A percentile compares a stretch with the other conserved stretches of the same genome.
These are phyloP conservation scores for Aaosphaeria pasadenensis DNA, from an alignment of 2,329 filamentous ascomycete genomes.

Conservation along the genomic window DNA sequence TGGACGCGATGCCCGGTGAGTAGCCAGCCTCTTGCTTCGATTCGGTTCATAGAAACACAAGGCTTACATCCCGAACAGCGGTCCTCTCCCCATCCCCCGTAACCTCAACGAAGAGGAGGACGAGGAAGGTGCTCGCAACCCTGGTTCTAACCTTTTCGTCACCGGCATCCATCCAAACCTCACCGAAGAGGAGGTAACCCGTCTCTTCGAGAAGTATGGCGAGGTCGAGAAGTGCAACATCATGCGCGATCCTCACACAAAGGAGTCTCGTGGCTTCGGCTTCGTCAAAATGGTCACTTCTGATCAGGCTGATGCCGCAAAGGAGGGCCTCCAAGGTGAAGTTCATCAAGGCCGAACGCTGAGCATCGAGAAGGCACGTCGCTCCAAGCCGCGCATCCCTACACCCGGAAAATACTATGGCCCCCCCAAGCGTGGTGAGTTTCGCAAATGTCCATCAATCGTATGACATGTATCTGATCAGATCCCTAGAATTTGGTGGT, in stretches of 20 bases:
- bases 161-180: conserved; percentile 95
- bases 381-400: conserved; percentile 88
- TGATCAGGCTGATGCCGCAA: conserved; percentile 93
- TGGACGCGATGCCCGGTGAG: conserved; percentile 48
- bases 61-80: conserved; percentile 37
- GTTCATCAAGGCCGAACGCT: conserved; percentile 91
- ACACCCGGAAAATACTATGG: conserved; percentile 99
- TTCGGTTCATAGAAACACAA: conserved; percentile 2
- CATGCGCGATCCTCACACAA: conserved; percentile 97
- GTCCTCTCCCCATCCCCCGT: conserved; percentile 46
- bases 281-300: conserved; percentile 99
- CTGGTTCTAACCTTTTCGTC: conserved; percentile 97
- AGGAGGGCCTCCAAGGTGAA: conserved; percentile 93
- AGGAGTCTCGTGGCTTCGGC: conserved; percentile 96
- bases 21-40: neutral
- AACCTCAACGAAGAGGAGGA: conserved; percentile 64
- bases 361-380: conserved; percentile 98
- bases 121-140: conserved; percentile 80
- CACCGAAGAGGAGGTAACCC: conserved; percentile 83
- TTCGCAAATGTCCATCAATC: neutral
- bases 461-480: neutral
- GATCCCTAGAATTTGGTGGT: conserved; percentile 43
- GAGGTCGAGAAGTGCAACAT: conserved; percentile 99
- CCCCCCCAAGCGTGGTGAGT: conserved; percentile 90
- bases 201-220: conserved; percentile 97